Evolutionary conservation across 352 stramenopile species (phyloP), one percentile per base, ranked within the genome.

Genomic region (Bremia lactucae): DNA sequence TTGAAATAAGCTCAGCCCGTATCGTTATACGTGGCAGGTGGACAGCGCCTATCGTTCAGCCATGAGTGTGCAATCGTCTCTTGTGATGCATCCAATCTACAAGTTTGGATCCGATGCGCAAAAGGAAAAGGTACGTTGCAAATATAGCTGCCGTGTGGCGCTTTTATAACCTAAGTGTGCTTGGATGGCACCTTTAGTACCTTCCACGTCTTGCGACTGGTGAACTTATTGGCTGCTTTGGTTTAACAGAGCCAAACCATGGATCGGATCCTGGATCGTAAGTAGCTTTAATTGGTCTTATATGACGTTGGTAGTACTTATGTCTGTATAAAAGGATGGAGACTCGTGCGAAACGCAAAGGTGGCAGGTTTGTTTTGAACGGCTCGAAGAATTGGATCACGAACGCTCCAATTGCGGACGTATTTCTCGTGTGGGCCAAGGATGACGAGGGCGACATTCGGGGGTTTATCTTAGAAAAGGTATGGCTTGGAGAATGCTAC

Each of bases 21-120:
- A 22, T 19, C 13, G 6, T 8, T 31, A n/a, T 21, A 25, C 31
- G 19, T 31, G 26, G 13, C 31, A 84, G 65, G 76, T 98, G 3
- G 95, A 99, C 76, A 98, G 87, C 23, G 82, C 79, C 7, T 99
- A 98, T 71, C 75, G 95, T 16, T 97, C 88, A 25, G 91, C 93
- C 35, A 97, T 99, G 90, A 96, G 83, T 52, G 95, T 99, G 21
- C 96, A 98, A 67, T 97, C 83, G 40, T 97, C 87, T 31, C 65
- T 98, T 13, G 96, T 99, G 21, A 98, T 99, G 95, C 88, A 97
- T 67, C 95, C 95, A 28, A 98, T 99, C 66, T 96, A 97, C 65
- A 89, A 79, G 4, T 99, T 97, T 55, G 96, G 95, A 14, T 96
- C 79, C 36, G 92, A 98, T 13, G 79, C 96, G 44, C 83, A 98